Conservation (phyloP, 176 grass and related monocot genomes). For the Phragmites australis region DNA sequence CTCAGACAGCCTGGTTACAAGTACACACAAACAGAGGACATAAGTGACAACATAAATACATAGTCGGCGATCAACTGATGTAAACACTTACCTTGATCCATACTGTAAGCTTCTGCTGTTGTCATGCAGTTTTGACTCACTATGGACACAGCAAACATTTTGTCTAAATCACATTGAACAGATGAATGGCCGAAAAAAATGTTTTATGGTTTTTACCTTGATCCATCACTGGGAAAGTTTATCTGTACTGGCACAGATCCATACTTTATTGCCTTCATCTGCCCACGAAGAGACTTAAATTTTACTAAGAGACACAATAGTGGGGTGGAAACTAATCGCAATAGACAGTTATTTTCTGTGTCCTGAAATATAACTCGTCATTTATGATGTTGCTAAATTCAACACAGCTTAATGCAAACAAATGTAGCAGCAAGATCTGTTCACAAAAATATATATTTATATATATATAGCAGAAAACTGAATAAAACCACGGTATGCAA, state of each 20-base stretch:
- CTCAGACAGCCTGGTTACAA: slow-evolving; percentile 42
- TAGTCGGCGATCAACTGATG: not conserved
- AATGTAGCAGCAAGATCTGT: not conserved
- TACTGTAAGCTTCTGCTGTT: not conserved
- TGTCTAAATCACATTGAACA: not conserved
- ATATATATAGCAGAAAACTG: not conserved
- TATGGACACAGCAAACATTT: slow-evolving; percentile 2
- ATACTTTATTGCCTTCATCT: slow-evolving; percentile 67
- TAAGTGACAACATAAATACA: slow-evolving; percentile 22
- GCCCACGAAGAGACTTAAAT: slow-evolving; percentile 18
- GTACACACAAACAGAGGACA: not conserved
- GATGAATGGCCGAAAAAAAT: slow-evolving; percentile 20
- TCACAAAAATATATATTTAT: not conserved
- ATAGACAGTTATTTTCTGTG: not conserved
- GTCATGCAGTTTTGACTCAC: not conserved
- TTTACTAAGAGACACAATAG: not conserved
- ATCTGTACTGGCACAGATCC: slow-evolving; percentile 45
- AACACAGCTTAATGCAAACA: not conserved
- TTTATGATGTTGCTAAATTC: not conserved
- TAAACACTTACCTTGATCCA: slow-evolving; percentile 8
- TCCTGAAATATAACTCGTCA: not conserved
- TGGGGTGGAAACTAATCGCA: not conserved
- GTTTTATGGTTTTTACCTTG: slow-evolving; percentile 35
- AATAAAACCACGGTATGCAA: not conserved
- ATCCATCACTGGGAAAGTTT: slow-evolving; percentile 34